Evolutionary conservation across 176 grass and related monocot genomes (phyloP).

Genomic region (Triticum timopheevii): DNA sequence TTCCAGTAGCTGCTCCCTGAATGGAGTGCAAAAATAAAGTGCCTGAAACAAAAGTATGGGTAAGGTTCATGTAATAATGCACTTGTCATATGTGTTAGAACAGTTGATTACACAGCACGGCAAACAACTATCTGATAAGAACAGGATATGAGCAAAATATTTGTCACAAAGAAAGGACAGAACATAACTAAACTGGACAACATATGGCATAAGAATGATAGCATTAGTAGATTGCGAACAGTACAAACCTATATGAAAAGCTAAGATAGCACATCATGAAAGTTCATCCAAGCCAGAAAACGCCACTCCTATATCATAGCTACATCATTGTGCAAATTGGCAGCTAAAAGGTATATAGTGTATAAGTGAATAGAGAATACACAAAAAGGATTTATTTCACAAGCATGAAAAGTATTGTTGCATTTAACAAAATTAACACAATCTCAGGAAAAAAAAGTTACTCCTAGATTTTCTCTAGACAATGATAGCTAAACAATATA

Average conservation of each 20-base stretch:
- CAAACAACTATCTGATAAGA: neutral
- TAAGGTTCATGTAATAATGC: slow-evolving; percentile 24
- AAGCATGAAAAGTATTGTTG: neutral
- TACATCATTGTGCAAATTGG: neutral
- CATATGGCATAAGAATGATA: neutral
- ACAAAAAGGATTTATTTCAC: neutral
- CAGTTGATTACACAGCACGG: neutral
- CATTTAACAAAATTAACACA: neutral
- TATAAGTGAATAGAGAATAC: neutral
- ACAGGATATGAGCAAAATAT: neutral
- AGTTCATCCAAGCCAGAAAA: slow-evolving; percentile 2
- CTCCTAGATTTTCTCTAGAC: slow-evolving; percentile 2
- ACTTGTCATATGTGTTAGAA: neutral
- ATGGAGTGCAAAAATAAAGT: slow-evolving; percentile 93
- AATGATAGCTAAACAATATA: slow-evolving; percentile 1
- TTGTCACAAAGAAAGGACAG: neutral
- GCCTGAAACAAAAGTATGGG: slow-evolving; percentile 66
- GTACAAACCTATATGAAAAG: neutral
- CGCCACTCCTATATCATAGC: neutral
- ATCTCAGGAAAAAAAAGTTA: neutral
- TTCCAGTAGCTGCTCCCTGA: slow-evolving; percentile 83
- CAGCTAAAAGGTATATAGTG: neutral
- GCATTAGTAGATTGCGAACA: neutral
- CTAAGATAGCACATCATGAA: neutral
- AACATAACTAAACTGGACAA: neutral